These are phyloP conservation scores for Leucoagaricus sp. DNA, from an alignment of 1,284 basidiomycete species.

Conservation along the genomic window DNA sequence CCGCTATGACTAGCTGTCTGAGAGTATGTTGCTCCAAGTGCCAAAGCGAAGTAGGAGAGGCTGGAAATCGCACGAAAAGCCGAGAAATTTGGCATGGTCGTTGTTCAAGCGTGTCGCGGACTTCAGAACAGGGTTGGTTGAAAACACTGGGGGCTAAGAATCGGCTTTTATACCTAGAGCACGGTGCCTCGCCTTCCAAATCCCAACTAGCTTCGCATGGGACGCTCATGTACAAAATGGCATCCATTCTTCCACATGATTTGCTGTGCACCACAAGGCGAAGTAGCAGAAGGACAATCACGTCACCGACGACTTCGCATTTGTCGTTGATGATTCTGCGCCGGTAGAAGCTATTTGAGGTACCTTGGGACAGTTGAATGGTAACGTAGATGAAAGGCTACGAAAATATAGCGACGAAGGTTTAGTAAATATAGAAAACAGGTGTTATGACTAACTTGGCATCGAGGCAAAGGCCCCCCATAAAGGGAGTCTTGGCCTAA, in stretches of 20 bases:
- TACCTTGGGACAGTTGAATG: neutral
- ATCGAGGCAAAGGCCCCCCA: neutral
- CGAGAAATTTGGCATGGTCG: neutral
- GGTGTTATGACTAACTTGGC: constrained; percentile 7
- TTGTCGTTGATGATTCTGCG: neutral
- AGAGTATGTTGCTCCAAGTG: constrained; percentile 6
- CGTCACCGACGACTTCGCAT: neutral
- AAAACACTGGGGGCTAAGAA: neutral
- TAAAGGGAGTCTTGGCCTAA: neutral
- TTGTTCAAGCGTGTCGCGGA: neutral
- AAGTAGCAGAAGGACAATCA: constrained; percentile 5
- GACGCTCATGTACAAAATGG: neutral
- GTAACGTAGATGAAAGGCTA: neutral
- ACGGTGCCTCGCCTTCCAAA: neutral
- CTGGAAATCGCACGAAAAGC: neutral
- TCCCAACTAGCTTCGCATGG: neutral
- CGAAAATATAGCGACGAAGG: neutral
- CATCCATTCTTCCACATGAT: constrained; percentile 4
- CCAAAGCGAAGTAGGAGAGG: neutral
- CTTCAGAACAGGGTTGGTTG: neutral
- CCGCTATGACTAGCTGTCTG: constrained; percentile 8
- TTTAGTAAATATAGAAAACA: constrained; percentile 9
- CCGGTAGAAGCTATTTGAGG: neutral
- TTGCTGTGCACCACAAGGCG: constrained; percentile 1
- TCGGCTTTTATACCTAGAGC: constrained; percentile 1